phyloP scores from a whole-genome alignment of 305 asterid genomes.

The Ajuga reptans region DNA sequence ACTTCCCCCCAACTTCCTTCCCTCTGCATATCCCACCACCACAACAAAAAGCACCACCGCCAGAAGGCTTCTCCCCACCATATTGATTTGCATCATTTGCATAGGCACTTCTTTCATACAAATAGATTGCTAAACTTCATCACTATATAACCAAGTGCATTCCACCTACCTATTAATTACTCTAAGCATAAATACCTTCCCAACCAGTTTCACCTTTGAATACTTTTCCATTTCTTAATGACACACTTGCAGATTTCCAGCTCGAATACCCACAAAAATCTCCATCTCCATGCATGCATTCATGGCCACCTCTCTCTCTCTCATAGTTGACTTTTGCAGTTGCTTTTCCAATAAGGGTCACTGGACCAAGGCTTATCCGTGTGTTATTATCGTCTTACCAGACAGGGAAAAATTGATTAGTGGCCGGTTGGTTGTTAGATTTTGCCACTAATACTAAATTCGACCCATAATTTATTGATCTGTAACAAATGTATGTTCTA shows the following conservation, averaged over 20 bases:
- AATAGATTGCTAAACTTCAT: not conserved
- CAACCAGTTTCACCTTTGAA: slow-evolving; percentile 28
- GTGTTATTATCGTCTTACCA: too few relatives aligned
- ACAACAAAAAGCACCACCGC: slow-evolving; percentile 24
- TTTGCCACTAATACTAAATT: not conserved
- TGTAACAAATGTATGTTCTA: too few relatives aligned
- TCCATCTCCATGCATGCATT: slow-evolving; percentile 33
- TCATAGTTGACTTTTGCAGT: slow-evolving; percentile 15
- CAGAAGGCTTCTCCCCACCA: slow-evolving; percentile 17
- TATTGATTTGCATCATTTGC: slow-evolving; percentile 19
- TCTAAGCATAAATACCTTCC: slow-evolving; percentile 17
- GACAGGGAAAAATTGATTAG: too few relatives aligned
- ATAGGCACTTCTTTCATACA: slow-evolving; percentile 18
- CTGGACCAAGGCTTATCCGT: not conserved
- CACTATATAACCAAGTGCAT: slow-evolving; percentile 21
- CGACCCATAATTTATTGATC: too few relatives aligned
- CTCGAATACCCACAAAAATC: slow-evolving; percentile 31
- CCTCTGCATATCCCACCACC: slow-evolving; percentile 28
- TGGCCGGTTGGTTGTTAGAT: too few relatives aligned
- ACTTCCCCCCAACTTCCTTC: slow-evolving; percentile 22
- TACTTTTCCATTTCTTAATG: not conserved
- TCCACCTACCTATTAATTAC: slow-evolving; percentile 22
- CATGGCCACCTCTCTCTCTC: slow-evolving; percentile 31
- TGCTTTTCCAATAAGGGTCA: slow-evolving; percentile 18
- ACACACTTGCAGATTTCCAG: slow-evolving; percentile 25